Evolutionary conservation across 306 rosid genomes (phyloP).

Genomic region (Prinsepia uniflora): DNA sequence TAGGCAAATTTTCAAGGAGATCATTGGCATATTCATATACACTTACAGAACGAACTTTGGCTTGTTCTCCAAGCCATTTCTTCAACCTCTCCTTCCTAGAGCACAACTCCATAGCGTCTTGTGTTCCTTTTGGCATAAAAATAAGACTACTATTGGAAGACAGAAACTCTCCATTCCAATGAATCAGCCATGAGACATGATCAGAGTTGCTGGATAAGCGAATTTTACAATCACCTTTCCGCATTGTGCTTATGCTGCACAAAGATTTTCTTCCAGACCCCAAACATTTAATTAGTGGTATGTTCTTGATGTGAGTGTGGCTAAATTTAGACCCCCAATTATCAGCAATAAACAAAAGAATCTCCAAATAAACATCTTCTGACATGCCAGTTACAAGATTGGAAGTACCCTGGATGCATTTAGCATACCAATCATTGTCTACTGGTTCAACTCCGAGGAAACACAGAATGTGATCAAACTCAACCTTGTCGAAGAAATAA

Average conservation of each 20-base stretch:
- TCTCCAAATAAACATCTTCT: slow-evolving; percentile 44
- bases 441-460: slow-evolving; percentile 51
- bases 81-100: slow-evolving; percentile 20
- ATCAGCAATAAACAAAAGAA: slow-evolving; percentile 46
- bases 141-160: slow-evolving; percentile 13
- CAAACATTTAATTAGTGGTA: slow-evolving; percentile 49
- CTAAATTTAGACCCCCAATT: slow-evolving; percentile 32
- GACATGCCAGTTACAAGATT: slow-evolving; percentile 48
- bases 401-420: slow-evolving; percentile 51
- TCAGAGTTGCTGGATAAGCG: slow-evolving; percentile 14
- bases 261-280: slow-evolving; percentile 33
- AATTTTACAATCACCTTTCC: slow-evolving; percentile 16
- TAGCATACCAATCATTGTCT: slow-evolving; percentile 60
- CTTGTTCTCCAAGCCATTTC: slow-evolving; percentile 39
- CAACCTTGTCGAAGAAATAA: slow-evolving; percentile 42
- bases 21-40: slow-evolving; percentile 30
- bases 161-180: slow-evolving; percentile 44
- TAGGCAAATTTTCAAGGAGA: slow-evolving; percentile 17
- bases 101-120: slow-evolving; percentile 30
- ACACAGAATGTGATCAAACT: slow-evolving; percentile 35
- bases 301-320: slow-evolving; percentile 25
- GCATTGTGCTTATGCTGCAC: slow-evolving; percentile 27
- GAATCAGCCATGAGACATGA: slow-evolving; percentile 51
- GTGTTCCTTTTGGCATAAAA: slow-evolving; percentile 58
- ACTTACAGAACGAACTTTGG: slow-evolving; percentile 14